Conservation (phyloP, 805 yeast genomes). For the Monosporozyma unispora region DNA sequence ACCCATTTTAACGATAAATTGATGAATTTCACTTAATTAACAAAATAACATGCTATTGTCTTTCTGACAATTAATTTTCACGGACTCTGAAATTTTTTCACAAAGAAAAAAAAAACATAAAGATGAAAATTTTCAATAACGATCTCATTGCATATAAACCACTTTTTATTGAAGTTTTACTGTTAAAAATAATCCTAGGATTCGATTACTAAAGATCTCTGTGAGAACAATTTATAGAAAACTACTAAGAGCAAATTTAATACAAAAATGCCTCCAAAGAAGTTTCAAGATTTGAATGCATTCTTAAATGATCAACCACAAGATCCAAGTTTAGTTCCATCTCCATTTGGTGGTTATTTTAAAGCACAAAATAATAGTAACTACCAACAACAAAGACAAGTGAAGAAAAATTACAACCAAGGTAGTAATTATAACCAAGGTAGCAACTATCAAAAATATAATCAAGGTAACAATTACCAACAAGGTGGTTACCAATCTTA, state of each 20-base stretch:
- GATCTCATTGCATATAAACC: neutral
- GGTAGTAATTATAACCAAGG: conserved; percentile 7
- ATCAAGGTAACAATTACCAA: conserved; percentile 14
- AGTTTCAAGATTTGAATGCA: conserved; percentile 23
- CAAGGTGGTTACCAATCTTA: conserved; percentile 11
- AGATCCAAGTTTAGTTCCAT: conserved; percentile 24
- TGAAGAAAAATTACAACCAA: conserved; percentile 12
- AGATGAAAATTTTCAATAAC: neutral
- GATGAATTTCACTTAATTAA: too few relatives aligned
- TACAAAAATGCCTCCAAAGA: conserved; percentile 22
- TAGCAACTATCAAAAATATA: conserved; percentile 4
- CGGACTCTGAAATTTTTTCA: conserved; percentile 1
- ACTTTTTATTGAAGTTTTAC: too few relatives aligned
- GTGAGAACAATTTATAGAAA: neutral
- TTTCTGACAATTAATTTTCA: neutral
- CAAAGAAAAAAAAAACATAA: too few relatives aligned
- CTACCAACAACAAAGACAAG: conserved; percentile 20
- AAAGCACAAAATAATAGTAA: conserved; percentile 11
- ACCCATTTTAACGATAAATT: neutral
- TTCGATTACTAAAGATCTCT: too few relatives aligned
- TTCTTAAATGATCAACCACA: conserved; percentile 24
- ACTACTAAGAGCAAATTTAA: neutral
- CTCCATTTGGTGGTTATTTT: conserved; percentile 30
- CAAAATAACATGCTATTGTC: neutral
- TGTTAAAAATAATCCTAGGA: too few relatives aligned